Conservation (phyloP, 192 early-diverging fungal species). For the Coemansia pectinata region DNA sequence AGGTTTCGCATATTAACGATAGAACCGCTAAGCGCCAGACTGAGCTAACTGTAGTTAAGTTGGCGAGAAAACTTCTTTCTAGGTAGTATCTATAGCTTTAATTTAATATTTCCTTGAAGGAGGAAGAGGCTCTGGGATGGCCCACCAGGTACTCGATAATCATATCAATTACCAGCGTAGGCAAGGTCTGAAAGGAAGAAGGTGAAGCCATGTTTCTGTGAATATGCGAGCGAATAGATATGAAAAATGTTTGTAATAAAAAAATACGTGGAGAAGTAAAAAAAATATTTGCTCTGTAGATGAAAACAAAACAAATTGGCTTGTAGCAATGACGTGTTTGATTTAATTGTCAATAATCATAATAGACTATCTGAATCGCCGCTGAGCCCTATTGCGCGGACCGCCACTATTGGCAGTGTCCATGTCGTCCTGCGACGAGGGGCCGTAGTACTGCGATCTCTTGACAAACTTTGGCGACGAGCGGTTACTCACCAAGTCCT, state of each 20-base stretch:
- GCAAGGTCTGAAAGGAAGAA: background rate
- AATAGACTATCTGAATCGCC: conserved; percentile 7
- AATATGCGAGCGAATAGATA: background rate
- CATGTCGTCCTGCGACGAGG: conserved; percentile 16
- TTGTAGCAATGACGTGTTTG: background rate
- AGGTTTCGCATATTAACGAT: background rate
- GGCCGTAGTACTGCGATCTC: conserved; percentile 37
- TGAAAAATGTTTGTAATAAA: background rate
- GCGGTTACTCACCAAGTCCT: conserved; percentile 47
- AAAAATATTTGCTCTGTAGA: background rate
- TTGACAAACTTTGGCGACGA: conserved; percentile 48
- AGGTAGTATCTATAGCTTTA: background rate
- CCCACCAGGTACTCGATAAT: background rate
- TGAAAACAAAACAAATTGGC: background rate
- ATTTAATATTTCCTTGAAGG: background rate
- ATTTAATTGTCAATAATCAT: background rate
- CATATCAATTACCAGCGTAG: background rate
- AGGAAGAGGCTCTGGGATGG: background rate
- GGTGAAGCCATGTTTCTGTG: background rate
- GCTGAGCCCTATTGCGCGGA: conserved; percentile 1
- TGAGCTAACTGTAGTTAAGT: background rate
- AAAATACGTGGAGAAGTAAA: background rate
- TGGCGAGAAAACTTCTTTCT: background rate
- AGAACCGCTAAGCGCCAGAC: background rate
- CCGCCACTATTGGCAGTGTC: background rate